Base-by-base conservation (phyloP, 371 early-diverging fungal species). In the Apophysomyces trapeziformis region DNA sequence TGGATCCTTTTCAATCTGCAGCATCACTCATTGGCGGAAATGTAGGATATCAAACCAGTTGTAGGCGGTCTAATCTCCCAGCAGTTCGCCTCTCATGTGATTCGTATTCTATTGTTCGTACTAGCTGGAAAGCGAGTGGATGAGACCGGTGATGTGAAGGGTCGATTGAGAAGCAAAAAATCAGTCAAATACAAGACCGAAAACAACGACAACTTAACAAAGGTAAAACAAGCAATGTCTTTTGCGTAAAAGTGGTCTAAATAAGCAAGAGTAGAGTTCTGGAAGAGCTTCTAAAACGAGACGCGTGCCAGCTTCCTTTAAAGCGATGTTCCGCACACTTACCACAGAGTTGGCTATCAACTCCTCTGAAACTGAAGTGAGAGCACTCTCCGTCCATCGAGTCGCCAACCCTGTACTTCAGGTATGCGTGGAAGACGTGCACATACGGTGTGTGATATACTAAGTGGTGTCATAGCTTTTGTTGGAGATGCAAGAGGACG, bases 351-450 rank as follows among this genome's bases (percentile, higher is more conserved):
- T 93, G 64, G 81, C 84, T 58, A 73, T 70, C 12, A 84, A 77
- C 7, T 70, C 88, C 43, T 72, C 74, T 7, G 89, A 88, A 56
- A 77, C 85, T 6, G 85, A 86, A 59, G 77, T 90, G 13, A 87
- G 90, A 32, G 75, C 77, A 0, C 74, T 88, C 39, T 87, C 90
- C 5, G 82, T 85, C 1, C 85, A 92, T 65, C 80, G 83, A 36
- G 87, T 91, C 7, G 93, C 91, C 39, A 93, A 86, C 73, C 94
- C 94, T 1, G 91, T 93, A 0, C 72, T 94, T 46, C 95, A 95
- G 68, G 77, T 80, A 73, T 37, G 38, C 12, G 1, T 26, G 32
- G 2, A 26, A 26, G 32, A 26, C 32, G 46, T 45, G 16, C 6
- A 45, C 13, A n/a, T 5, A 45, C 43, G 43, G 43, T 7, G 9